Evolutionary conservation across 495 filamentous ascomycete genomes (phyloP).

Genomic region (Neurospora sublineolata): DNA sequence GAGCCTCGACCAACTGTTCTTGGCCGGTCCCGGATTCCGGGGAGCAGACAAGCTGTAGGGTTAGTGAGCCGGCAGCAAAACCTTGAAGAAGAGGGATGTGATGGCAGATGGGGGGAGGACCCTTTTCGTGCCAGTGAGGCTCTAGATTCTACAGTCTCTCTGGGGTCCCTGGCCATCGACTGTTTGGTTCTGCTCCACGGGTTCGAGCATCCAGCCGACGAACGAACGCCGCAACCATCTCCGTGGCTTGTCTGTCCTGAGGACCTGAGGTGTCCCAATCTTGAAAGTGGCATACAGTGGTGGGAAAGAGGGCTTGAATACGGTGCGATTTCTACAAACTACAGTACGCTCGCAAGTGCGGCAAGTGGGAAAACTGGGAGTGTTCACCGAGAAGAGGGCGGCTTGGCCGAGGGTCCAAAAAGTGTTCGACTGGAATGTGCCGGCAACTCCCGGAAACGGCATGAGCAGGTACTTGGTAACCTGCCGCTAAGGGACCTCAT

Average conservation of each 20-base stretch:
- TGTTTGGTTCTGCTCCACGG: background rate
- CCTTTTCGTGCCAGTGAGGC: background rate
- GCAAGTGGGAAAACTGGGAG: background rate
- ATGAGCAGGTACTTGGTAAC: background rate
- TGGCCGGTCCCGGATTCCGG: background rate
- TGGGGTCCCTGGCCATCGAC: background rate
- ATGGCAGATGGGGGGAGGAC: background rate
- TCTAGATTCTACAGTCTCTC: background rate
- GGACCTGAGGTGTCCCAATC: background rate
- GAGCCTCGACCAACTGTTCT: background rate
- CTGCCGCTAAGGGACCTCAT: background rate
- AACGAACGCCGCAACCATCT: background rate
- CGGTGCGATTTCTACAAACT: background rate
- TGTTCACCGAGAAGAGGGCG: background rate
- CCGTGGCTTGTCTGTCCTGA: background rate
- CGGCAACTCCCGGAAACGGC: constrained; percentile 4
- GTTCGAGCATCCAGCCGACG: background rate
- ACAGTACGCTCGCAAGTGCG: background rate
- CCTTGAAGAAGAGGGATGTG: background rate
- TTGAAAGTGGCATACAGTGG: background rate
- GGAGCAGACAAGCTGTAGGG: background rate
- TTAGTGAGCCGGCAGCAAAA: background rate
- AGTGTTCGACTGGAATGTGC: constrained; percentile 1
- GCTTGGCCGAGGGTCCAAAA: background rate
- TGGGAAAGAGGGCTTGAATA: background rate